Evolutionary conservation across 108 stramenopile species (phyloP), one percentile per base, ranked within the genome.

Genomic region (Discostella stelligeroides): DNA sequence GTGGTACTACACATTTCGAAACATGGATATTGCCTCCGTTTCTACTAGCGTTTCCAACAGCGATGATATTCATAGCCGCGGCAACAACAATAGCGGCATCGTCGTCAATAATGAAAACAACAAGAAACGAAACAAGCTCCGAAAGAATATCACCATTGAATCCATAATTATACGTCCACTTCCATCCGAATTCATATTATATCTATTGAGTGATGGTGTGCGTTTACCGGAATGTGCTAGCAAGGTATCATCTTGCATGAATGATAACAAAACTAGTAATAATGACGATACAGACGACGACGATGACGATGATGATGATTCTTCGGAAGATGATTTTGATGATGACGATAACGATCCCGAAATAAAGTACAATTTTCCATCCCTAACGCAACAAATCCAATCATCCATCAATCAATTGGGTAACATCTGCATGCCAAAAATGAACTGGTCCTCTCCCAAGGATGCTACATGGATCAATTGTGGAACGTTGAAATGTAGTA

Each of bases 401-500:
- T 14, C 55, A 12, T 54, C 75, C 25, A 55, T 66, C 17, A 17
- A 45, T 53, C 20, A 83, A 70, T 53, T 48, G 42, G 47, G 85
- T 73, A 48, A 54, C 34, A 47, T 83, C 71, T 55, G 61, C 55
- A 75, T 96, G 50, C 95, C 95, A 14, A 98, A 98, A 79, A 42
- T 96, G 28, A 95, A 94, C 66, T 98, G 95, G 95, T 90, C 87
- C 11, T 66, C 90, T 7, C 95, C 96, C 10, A 81, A 87, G 64
- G 98, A 98, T 79, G 95, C 96, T 1, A 71, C 84, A 12, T 98
- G 98, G 98, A 89, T 98, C 18, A 97, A 97, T 68, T 88, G 86
- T 20, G 95, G 95, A 1, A 83, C 91, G 0, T 60, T 98, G 24
- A 86, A 91, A 75, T 97, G 97, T 70, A 47, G 56, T 21, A 92